These are phyloP conservation scores for Rubroboletus pulcherrimus DNA, from an alignment of 768 basidiomycete species.

Conservation along the genomic window DNA sequence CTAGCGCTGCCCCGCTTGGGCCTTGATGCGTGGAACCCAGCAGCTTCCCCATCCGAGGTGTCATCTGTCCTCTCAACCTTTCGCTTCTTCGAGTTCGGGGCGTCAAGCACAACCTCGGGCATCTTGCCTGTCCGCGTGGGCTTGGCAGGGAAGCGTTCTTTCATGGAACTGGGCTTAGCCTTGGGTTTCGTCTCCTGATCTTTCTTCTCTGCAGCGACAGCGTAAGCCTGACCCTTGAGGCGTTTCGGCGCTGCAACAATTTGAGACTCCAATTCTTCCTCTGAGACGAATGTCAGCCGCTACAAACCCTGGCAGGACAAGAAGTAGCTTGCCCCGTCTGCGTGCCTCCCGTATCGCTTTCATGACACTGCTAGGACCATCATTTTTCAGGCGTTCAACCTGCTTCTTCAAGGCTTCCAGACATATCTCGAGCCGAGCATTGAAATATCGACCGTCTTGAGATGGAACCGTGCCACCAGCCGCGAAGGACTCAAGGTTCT, in stretches of 20 bases:
- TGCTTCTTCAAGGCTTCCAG: constrained; percentile 58
- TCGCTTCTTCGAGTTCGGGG: constrained; percentile 16
- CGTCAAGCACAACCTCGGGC: constrained; percentile 57
- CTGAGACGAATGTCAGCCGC: constrained; percentile 27
- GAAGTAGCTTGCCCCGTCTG: constrained; percentile 47
- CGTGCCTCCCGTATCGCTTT: constrained; percentile 62
- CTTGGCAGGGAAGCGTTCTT: constrained; percentile 26
- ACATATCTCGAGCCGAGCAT: constrained; percentile 67
- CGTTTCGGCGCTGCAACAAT: constrained; percentile 54
- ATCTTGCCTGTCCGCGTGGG: constrained; percentile 38
- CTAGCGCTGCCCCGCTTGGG: constrained; percentile 35
- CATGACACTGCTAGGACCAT: constrained; percentile 61
- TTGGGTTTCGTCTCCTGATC: constrained; percentile 21
- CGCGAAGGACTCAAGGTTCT: constrained; percentile 69
- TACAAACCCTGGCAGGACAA: neutral
- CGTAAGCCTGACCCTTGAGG: constrained; percentile 71
- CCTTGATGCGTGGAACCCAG: constrained; percentile 36
- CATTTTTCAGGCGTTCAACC: constrained; percentile 60
- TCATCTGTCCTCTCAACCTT: constrained; percentile 18
- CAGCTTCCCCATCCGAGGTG: constrained; percentile 32
- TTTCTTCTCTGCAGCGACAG: constrained; percentile 48
- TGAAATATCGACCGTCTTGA: constrained; percentile 88
- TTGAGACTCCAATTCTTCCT: constrained; percentile 49
- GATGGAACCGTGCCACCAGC: constrained; percentile 65
- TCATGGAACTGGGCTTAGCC: constrained; percentile 11